Base-by-base conservation (phyloP, 1,284 basidiomycete species). In the Leccinum subfulvum region DNA sequence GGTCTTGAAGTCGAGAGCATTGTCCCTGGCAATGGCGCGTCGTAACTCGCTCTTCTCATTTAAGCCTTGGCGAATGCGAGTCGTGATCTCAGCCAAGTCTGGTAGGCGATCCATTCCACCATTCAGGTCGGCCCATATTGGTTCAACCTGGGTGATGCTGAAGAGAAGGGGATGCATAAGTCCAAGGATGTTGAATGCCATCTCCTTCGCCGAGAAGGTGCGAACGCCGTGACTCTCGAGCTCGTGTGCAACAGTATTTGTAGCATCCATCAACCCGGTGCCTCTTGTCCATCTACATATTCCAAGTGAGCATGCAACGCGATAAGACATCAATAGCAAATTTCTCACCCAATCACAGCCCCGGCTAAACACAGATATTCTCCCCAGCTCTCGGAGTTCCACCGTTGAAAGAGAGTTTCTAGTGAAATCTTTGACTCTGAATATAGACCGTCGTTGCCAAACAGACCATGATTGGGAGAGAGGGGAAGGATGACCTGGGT, bases 141-240 rank as follows among this genome's bases (percentile, higher is more conserved):
- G 97, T 76, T 99, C 97, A 62, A 99, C 96, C 77, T 99, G 97
- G n/a, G 97, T 97, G 74, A 98, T 96, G 77, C 97, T 98, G 84
- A 98, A 98, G 59, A 99, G 86, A n/a, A 98, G 88, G 52, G 97
- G 97, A 76, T 98, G 97, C 95, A 99, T 97, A 56, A 97, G 85
- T 69, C 97, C 97, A 62, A 99, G 89, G 71, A 99, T 94, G 80
- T 98, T 99, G 88, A 99, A 99, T 3, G 96, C 95, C 97, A 99
- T 99, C 81, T 99, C 97, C 81, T 98, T 98, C 57, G 96, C 92
- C 3, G 95, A 97, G 88, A 98, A 99, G 4, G 97, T 99, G 69
- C 97, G 89, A 65, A 97, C 92, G 69, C 97, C 97, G 67, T 94
- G 87, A 67, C 90, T 86, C 80, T 99, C 97, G 58, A 99, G 86